These are phyloP conservation scores for Fraxinus platypoda DNA, from an alignment of 305 asterid species.

Conservation along the genomic window DNA sequence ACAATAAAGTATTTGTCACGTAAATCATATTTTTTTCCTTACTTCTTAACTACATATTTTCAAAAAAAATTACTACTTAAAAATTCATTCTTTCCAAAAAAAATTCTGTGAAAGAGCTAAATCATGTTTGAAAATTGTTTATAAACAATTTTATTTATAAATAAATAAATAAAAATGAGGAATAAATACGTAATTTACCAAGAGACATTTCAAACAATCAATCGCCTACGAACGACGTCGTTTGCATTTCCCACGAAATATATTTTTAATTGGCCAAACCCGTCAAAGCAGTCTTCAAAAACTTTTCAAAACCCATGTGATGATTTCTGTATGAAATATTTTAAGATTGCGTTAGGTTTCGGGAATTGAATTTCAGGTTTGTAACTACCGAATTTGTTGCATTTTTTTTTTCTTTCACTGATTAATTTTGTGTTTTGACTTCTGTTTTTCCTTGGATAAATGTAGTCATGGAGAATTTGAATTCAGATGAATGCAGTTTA, in stretches of 20 bases:
- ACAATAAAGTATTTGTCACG: too few relatives aligned
- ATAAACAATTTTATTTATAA: too few relatives aligned
- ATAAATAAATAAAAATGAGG: too few relatives aligned
- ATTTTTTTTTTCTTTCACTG: not conserved
- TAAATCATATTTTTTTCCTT: too few relatives aligned
- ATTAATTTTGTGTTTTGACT: not conserved
- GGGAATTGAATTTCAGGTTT: not conserved
- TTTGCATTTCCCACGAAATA: not conserved
- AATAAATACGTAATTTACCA: too few relatives aligned
- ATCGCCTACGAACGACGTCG: not conserved
- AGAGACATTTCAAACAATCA: too few relatives aligned
- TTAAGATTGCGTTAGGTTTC: not conserved
- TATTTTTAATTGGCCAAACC: not conserved
- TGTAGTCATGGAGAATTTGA: constrained; percentile 57
- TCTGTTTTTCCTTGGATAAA: not conserved
- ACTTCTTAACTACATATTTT: too few relatives aligned
- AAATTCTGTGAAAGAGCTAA: too few relatives aligned
- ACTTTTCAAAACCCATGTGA: not conserved
- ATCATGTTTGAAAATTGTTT: too few relatives aligned
- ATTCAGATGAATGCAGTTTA: constrained; percentile 52
- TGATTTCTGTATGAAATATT: not conserved
- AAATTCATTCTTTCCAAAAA: too few relatives aligned
- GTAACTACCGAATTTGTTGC: not conserved
- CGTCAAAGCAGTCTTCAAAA: not conserved
- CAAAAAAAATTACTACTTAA: too few relatives aligned